Base-by-base conservation (phyloP, 192 early-diverging fungal species). In the Coemansia sp. region DNA sequence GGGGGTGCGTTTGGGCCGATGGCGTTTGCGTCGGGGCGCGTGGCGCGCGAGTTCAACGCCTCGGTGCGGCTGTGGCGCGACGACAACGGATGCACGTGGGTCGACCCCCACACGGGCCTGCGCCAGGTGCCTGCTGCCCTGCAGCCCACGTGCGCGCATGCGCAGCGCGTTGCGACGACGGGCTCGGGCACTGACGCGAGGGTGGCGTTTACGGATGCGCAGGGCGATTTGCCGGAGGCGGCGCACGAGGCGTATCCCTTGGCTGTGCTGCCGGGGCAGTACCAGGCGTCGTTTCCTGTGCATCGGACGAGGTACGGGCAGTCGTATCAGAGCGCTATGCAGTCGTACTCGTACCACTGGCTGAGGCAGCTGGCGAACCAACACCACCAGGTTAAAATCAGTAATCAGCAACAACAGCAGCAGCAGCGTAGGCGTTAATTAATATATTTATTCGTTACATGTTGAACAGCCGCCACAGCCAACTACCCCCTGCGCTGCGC, bases 201-300 rank as follows among this genome's bases (percentile, higher is more conserved):
- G 8, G 70, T 79, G 14, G 41, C 66, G n/a, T 75, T 83, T 59
- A n/a, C 54, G 8, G 70, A 73, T 24, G 14, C 53, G 14, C 3
- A 41, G 46, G 64, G n/a, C 0, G 53, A n/a, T 7, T 31, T n/a
- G 36, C 40, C 17, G 21, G 62, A 29, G 17, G 36, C 53, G 44
- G 54, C 27, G 10, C 19, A 4, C 31, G 67, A 73, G 31, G 29
- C 65, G 16, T 79, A 76, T 37, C 81, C 81, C 31, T 40, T 84
- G 60, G 74, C 81, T 33, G 59, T 84, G 66, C 65, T 84, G 21
- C 81, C 75, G 1, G 81, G 81, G 1, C 81, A 84, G 66, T 79
- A 63, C 66, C 81, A 84, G 70, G 60, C 21, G 9, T 33, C 68
- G 42, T 78, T 84, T 44, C 74, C 81, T 0, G 42, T 79, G 31